Base-by-base conservation (phyloP, 371 early-diverging fungal species). In the Cladochytrium tenue region DNA sequence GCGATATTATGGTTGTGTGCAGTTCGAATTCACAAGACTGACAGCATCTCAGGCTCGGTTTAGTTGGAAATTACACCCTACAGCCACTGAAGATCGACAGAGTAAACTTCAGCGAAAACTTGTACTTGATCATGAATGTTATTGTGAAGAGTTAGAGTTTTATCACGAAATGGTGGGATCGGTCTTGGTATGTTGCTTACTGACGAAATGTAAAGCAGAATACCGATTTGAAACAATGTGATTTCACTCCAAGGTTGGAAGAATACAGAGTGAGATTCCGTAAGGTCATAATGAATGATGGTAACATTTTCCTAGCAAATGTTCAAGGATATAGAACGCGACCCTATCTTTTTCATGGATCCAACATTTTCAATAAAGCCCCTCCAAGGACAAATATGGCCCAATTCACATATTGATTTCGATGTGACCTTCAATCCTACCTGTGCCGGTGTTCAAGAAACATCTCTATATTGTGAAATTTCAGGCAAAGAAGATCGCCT, bases 41-140 rank as follows among this genome's bases (percentile, higher is more conserved):
- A 5, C 23, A 27, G 53, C n/a, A 17, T 62, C 34, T 30, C 53
- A 81, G 81, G 75, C 72, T 2, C 71, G 60, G 26, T 84, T 71
- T 56, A 36, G 63, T 20, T 84, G 85, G 85, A 84, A 81, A 62
- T 61, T 50, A 50, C 80, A 76, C 70, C 58, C 70, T n/a, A 77
- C 69, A 10, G 69, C 68, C 5, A 63, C 60, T 20, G 81, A 81
- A 43, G 85, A 84, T 51, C 30, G 66, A 30, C 75, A 72, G 26
- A 60, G 62, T 52, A 57, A 71, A 17, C 28, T 60, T 15, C 35
- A 58, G 26, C 30, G 64, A 32, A 63, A 71, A 55, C 32, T 75
- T 2, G 62, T 60, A 3, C 30, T 60, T 23, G 66, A 75, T 26
- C 64, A 71, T 35, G 57, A 61, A 25, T 64, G 71, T 51, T 76